phyloP scores from a whole-genome alignment of 1,284 basidiomycete genomes.

The Melampsora larici-populina region DNA sequence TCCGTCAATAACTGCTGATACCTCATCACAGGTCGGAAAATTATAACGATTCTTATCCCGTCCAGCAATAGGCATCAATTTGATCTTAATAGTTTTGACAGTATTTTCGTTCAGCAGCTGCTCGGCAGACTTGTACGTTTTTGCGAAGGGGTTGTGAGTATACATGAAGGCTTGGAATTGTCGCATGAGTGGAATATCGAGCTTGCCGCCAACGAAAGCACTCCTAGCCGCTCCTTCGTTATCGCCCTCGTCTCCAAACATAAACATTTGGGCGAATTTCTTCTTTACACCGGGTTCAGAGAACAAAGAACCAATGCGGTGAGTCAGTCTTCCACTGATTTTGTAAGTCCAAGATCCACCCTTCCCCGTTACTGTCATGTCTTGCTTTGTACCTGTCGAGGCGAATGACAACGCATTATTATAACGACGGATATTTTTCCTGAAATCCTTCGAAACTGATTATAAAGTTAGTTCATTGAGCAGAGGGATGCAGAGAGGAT shows the following conservation, averaged over 20 bases:
- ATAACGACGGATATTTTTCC: not conserved
- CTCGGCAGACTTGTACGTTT: too few relatives aligned
- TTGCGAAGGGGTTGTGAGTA: slow-evolving; percentile 13
- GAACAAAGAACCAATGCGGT: not conserved
- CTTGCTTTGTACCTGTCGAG: not conserved
- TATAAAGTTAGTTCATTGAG: not conserved
- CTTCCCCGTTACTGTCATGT: not conserved
- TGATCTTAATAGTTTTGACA: not conserved
- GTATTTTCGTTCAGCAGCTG: not conserved
- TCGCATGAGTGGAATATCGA: not conserved
- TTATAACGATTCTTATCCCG: too few relatives aligned
- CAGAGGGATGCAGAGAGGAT: too few relatives aligned
- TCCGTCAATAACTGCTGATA: too few relatives aligned
- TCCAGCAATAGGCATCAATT: too few relatives aligned
- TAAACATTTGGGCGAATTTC: slow-evolving; percentile 7
- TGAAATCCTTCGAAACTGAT: not conserved
- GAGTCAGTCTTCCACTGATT: not conserved
- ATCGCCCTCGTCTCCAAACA: not conserved
- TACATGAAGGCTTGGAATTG: slow-evolving; percentile 5
- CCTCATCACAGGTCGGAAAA: too few relatives aligned
- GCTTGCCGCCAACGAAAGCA: not conserved
- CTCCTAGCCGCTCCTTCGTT: not conserved
- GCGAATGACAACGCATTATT: not conserved
- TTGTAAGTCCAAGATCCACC: not conserved
- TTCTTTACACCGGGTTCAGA: not conserved